Base-by-base conservation (phyloP, 1,284 basidiomycete species). In the Schizopora paradoxa region DNA sequence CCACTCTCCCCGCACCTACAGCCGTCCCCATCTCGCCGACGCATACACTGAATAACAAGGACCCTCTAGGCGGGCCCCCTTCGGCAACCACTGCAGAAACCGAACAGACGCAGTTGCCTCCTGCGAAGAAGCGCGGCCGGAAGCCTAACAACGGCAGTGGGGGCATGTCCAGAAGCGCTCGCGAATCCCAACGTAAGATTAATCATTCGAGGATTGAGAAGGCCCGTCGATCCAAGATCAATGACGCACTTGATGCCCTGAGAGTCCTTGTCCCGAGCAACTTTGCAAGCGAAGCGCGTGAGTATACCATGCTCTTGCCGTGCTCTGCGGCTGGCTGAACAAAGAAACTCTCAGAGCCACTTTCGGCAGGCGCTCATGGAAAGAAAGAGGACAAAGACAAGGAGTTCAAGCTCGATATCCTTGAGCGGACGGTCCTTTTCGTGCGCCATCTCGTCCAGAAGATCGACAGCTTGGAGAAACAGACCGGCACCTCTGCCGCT, bases 131-230 rank as follows among this genome's bases (percentile, higher is more conserved):
- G 49, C 77, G 84, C 18, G 83, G 82, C 8, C 77, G 84, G 46
- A 86, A 82, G 57, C 82, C 83, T 6, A 43, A 49, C 5, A 25
- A 41, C 18, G 28, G 33, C 18, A n/a, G 18, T 10, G 40, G 38
- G 0, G 78, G 77, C 4, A 69, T 75, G 8, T 61, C 83, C 39
- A 81, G 83, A 50, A 73, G 77, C 5, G 83, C 82, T 25, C 73
- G 86, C 43, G 84, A 87, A 62, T 76, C 82, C 1, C 80, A 83
- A 63, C 80, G 86, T 48, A 85, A 87, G 59, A 74, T 86, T 35
- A 88, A 88, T 61, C 86, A 90, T 56, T 86, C 83, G 7, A 79
- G 87, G 47, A 90, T 90, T 60, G 86, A 90, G 65, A 87, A 89
- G 57, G 81, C 86, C 0, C 69, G 87, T 13, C 71, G 86, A 27